phyloP scores from a whole-genome alignment of 208 protist genomes.

The Trypanosoma cruzi region DNA sequence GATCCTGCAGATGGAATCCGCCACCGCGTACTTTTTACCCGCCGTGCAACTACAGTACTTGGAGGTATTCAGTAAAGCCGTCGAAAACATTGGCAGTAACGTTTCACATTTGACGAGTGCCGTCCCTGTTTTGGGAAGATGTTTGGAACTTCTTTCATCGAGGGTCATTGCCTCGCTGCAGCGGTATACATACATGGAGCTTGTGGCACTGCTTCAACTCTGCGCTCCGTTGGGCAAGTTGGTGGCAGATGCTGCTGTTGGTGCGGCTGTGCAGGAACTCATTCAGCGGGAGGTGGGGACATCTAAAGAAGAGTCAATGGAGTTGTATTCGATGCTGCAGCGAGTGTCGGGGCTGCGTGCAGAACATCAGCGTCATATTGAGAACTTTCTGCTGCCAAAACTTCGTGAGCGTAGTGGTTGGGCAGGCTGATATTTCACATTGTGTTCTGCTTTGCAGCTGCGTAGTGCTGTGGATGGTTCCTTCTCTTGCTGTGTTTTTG shows the following conservation, averaged over 20 bases:
- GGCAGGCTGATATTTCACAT: neutral
- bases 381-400: constrained; percentile 51
- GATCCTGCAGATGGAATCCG: constrained; percentile 48
- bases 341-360: constrained; percentile 50
- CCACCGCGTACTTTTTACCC: constrained; percentile 59
- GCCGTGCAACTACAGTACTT: constrained; percentile 60
- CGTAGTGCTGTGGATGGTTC: neutral
- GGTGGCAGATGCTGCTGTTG: constrained; percentile 63
- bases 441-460: neutral
- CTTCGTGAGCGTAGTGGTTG: constrained; percentile 33
- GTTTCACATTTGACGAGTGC: constrained; percentile 17
- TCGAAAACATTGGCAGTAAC: constrained; percentile 26
- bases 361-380: constrained; percentile 57
- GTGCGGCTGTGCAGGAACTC: constrained; percentile 68
- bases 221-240: constrained; percentile 54
- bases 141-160: constrained; percentile 45
- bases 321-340: constrained; percentile 37
- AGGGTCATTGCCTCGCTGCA: constrained; percentile 61
- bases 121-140: constrained; percentile 41
- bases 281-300: constrained; percentile 38
- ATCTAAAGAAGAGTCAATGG: constrained; percentile 33
- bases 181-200: constrained; percentile 39
- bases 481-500: constrained; percentile 8
- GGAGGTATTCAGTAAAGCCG: constrained; percentile 44
- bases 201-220: constrained; percentile 68